Evolutionary conservation across 2,329 filamentous ascomycete genomes (phyloP).

Genomic region (Neodidymelliopsis sp.): DNA sequence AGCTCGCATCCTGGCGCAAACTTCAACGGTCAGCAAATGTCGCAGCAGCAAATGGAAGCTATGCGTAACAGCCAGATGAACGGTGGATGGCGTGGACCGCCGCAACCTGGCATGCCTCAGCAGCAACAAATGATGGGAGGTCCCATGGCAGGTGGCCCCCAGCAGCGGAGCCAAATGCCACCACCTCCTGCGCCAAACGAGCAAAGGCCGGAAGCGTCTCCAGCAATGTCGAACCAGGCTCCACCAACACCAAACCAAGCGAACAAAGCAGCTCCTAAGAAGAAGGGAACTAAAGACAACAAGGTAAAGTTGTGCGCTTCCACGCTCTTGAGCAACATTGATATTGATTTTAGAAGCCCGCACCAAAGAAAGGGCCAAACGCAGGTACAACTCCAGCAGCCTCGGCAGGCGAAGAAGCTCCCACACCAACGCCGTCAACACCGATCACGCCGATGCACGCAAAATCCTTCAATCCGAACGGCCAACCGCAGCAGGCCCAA

Average conservation of each 20-base stretch:
- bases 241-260: slow-evolving; percentile 79
- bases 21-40: slow-evolving; percentile 70
- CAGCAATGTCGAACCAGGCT: slow-evolving; percentile 57
- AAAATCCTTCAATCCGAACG: slow-evolving; percentile 51
- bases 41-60: slow-evolving; percentile 63
- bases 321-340: slow-evolving; percentile 37
- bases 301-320: slow-evolving; percentile 65
- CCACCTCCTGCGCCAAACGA: slow-evolving; percentile 57
- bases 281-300: slow-evolving; percentile 73
- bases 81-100: slow-evolving; percentile 32
- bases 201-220: slow-evolving; percentile 57
- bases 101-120: slow-evolving; percentile 59
- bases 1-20: slow-evolving; percentile 57
- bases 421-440: slow-evolving; percentile 58
- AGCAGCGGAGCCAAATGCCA: slow-evolving; percentile 68
- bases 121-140: slow-evolving; percentile 61
- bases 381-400: slow-evolving; percentile 53
- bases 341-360: slow-evolving; percentile 51
- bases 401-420: slow-evolving; percentile 54
- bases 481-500: slow-evolving; percentile 31
- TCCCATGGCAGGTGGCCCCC: slow-evolving; percentile 69
- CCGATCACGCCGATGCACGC: slow-evolving; percentile 57
- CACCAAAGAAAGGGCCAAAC: slow-evolving; percentile 50
- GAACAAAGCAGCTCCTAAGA: slow-evolving; percentile 78
- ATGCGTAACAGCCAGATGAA: slow-evolving; percentile 43